Evolutionary conservation across 768 basidiomycete genomes (phyloP), one percentile per base, ranked within the genome.

Genomic region (Trametes cinnabarina): DNA sequence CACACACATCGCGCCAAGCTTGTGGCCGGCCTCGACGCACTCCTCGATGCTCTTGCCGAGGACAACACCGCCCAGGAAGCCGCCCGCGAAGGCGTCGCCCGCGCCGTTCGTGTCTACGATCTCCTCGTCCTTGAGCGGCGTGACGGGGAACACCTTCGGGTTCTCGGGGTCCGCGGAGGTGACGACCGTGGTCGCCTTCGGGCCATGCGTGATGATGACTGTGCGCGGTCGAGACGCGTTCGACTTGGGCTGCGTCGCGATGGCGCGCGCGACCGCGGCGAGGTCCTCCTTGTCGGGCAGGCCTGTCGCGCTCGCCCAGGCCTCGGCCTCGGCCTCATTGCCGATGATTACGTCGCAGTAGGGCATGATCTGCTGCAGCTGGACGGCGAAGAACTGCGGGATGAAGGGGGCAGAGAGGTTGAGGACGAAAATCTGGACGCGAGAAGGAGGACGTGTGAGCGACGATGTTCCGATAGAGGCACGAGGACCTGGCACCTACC

Each of bases 341-440:
- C 92, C 92, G 73, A 99, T 92, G 72, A 98, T 65, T 73, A 96
- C 78, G 73, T 99, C 97, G 60, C 82, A 83, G 77, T 89, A 87
- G 23, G 88, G 87, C 42, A 99, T 73, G 66, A 98, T 74, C 69
- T 89, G 77, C 63, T 92, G 80, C 17, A 99, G 78, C 70, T 95
- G 90, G 3, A 77, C 74, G 57, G 81, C 81, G 79, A 98, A 98
- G 82, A 97, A 96, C 74, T 94, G 88, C 52, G 91, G 78, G 73
- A 99, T 95, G 81, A 98, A 99, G 17, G 97, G 97, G 3, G 97
- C 97, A 9, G 94, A 96, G 66, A 99, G 82, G 79, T 99, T 99
- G 66, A 98, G 73, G 11, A 83, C 84, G 72, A 98, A 95, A 59
- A 86, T 87, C 93, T 94, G 17, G 17, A 15, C 0, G 64, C 19